Evolutionary conservation across 2,329 filamentous ascomycete species (phyloP).

Genomic region (Colletotrichum tropicale): DNA sequence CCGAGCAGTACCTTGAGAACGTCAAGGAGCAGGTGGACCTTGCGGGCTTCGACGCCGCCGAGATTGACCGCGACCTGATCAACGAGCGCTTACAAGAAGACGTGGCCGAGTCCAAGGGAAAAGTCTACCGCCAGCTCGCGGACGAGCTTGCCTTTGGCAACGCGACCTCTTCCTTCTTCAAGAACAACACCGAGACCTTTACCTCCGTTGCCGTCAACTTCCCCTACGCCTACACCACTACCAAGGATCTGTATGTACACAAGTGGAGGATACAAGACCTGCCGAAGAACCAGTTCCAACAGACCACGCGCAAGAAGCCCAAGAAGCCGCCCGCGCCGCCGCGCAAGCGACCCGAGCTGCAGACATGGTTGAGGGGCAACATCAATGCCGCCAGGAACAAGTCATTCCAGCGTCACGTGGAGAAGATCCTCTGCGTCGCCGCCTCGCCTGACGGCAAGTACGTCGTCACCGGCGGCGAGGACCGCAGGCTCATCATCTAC

Average conservation of each 20-base stretch:
- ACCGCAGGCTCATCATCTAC: slow-evolving; percentile 87
- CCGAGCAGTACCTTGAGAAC: slow-evolving; percentile 92
- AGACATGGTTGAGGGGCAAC: slow-evolving; percentile 68
- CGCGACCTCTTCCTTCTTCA: slow-evolving; percentile 74
- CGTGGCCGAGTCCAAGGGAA: slow-evolving; percentile 88
- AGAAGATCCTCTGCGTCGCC: slow-evolving; percentile 81
- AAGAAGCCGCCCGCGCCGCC: slow-evolving; percentile 64
- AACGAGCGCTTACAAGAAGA: slow-evolving; percentile 91
- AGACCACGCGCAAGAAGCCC: slow-evolving; percentile 59
- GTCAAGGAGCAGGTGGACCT: slow-evolving; percentile 84
- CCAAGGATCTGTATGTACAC: slow-evolving; percentile 81
- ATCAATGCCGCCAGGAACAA: slow-evolving; percentile 64
- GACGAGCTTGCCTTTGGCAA: slow-evolving; percentile 71
- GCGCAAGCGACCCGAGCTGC: slow-evolving; percentile 65
- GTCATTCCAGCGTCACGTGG: slow-evolving; percentile 78
- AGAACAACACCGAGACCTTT: slow-evolving; percentile 76
- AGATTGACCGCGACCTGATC: slow-evolving; percentile 91
- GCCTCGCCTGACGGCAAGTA: slow-evolving; percentile 90
- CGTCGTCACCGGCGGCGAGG: slow-evolving; percentile 86
- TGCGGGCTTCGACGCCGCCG: slow-evolving; percentile 88
- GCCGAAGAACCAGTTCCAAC: slow-evolving; percentile 62
- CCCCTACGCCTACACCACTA: slow-evolving; percentile 86
- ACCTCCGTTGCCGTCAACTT: slow-evolving; percentile 81
- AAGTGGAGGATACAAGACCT: slow-evolving; percentile 87
- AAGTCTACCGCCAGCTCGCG: slow-evolving; percentile 82